Percentiles rank a stretch among this genome's conserved stretches.
Conservation (phyloP, 1,139 yeast genomes). For the Debaryomycetaceae sp. region DNA sequence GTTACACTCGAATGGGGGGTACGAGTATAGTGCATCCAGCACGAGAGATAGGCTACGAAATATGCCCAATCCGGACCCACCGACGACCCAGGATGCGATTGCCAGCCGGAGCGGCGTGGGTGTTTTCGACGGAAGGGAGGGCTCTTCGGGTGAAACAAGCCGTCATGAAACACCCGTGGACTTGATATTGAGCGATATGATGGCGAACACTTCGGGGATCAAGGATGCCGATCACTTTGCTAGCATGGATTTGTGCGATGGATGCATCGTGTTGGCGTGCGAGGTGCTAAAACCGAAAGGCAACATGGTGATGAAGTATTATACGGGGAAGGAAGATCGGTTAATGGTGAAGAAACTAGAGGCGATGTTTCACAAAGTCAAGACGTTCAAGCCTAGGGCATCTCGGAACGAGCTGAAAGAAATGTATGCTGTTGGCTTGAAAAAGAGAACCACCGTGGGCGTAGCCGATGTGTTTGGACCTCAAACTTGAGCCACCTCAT, state of each 20-base stretch:
- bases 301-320: conserved; percentile 38
- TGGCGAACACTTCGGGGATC: conserved; percentile 45
- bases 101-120: no score
- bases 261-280: conserved; percentile 29
- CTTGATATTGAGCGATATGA: conserved; percentile 45
- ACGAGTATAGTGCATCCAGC: not conserved
- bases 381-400: conserved; percentile 34
- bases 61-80: not conserved
- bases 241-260: conserved; percentile 45
- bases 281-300: conserved; percentile 31
- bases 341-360: conserved; percentile 23
- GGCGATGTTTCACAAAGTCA: conserved; percentile 29
- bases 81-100: not conserved
- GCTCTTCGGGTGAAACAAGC: conserved; percentile 1
- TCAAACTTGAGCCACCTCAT: not conserved
- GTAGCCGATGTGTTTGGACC: not conserved
- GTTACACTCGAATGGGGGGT: not conserved
- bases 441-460: conserved; percentile 7
- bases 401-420: conserved; percentile 40
- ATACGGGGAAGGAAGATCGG: conserved; percentile 38
- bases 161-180: conserved; percentile 17
- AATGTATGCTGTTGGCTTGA: conserved; percentile 32
- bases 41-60: not conserved
- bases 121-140: not conserved
- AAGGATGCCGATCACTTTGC: conserved; percentile 43